Conservation (phyloP, 768 basidiomycete species). For the Naganishia onofrii region DNA sequence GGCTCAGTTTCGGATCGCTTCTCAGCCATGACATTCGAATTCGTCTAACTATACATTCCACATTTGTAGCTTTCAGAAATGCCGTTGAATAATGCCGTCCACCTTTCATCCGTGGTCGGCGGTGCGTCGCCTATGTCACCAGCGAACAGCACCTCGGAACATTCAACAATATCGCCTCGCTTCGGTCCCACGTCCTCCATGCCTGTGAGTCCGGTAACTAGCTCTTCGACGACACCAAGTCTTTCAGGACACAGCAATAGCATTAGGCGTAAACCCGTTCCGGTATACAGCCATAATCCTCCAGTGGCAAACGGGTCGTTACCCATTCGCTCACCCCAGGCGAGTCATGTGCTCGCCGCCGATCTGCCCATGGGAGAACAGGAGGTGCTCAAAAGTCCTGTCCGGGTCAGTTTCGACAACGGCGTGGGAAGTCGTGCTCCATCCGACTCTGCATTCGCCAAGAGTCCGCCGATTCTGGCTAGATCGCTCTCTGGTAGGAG, state of each 20-base stretch:
- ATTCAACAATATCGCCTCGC: constrained; percentile 5
- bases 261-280: constrained; percentile 10
- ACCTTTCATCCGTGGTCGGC: background rate
- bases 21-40: background rate
- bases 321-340: background rate
- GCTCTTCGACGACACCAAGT: background rate
- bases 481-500: background rate
- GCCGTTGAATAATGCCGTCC: background rate
- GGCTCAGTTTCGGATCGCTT: no score
- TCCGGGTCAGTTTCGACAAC: constrained; percentile 5
- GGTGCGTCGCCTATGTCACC: background rate
- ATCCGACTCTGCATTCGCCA: background rate
- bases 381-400: constrained; percentile 15
- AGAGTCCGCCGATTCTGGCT: background rate
- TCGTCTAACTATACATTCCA: no score
- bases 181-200: background rate
- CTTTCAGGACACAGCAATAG: constrained; percentile 1
- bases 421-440: background rate
- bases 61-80: background rate
- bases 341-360: background rate
- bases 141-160: background rate
- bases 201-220: background rate
- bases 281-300: background rate
- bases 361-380: background rate
- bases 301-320: background rate